Conservation (phyloP, 768 basidiomycete species). For the Coprinopsis strossmayeri region DNA sequence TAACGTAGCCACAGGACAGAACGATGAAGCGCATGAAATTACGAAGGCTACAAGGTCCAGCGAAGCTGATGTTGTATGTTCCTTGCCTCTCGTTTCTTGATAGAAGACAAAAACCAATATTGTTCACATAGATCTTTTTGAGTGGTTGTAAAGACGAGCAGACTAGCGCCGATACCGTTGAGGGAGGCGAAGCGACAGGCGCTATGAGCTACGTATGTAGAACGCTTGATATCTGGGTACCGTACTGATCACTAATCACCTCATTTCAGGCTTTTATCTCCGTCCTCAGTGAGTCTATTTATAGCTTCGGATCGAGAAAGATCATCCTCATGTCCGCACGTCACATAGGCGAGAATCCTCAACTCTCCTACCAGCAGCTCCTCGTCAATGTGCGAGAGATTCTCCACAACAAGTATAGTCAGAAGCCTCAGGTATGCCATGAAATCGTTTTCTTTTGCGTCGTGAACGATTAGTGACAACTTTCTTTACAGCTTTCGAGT, state of each 20-base stretch:
- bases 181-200: slow-evolving; percentile 61
- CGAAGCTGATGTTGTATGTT: slow-evolving; percentile 74
- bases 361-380: slow-evolving; percentile 37
- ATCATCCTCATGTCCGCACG: not conserved
- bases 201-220: slow-evolving; percentile 60
- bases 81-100: not conserved
- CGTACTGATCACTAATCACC: not conserved
- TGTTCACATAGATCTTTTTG: slow-evolving; percentile 55
- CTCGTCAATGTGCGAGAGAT: slow-evolving; percentile 32
- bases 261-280: slow-evolving; percentile 40
- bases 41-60: slow-evolving; percentile 63
- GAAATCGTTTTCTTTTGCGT: not conserved
- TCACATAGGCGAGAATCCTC: slow-evolving; percentile 29
- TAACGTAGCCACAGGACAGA: slow-evolving; percentile 63
- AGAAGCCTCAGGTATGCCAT: slow-evolving; percentile 33
- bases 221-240: not conserved
- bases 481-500: slow-evolving; percentile 30
- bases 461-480: slow-evolving; percentile 6
- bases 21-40: slow-evolving; percentile 55
- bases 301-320: not conserved
- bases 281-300: slow-evolving; percentile 36
- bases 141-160: slow-evolving; percentile 81
- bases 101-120: not conserved
- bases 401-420: slow-evolving; percentile 31
- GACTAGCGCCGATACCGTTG: slow-evolving; percentile 70